Conservation (phyloP, 2,329 filamentous ascomycete genomes). For the Polychaeton citri region DNA sequence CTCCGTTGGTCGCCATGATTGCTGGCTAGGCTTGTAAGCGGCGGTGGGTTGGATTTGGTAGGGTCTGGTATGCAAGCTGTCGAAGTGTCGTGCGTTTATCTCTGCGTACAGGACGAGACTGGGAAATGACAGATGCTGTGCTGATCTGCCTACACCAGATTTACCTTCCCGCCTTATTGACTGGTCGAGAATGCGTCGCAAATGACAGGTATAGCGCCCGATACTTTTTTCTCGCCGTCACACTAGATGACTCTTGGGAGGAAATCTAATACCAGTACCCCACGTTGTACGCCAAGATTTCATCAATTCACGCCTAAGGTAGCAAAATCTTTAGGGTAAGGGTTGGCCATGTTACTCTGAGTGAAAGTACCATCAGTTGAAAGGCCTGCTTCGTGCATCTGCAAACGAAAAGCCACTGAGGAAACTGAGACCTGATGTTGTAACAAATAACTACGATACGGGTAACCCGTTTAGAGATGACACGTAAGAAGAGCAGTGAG, state of each 20-base stretch:
- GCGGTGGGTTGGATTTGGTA: neutral
- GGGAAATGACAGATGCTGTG: neutral
- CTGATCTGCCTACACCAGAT: neutral
- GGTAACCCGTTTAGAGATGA: too few relatives aligned
- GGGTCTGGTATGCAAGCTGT: neutral
- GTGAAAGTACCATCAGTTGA: too few relatives aligned
- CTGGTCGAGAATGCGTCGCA: neutral
- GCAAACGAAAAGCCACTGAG: too few relatives aligned
- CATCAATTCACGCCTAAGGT: neutral
- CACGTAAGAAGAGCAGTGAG: too few relatives aligned
- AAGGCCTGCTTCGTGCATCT: too few relatives aligned
- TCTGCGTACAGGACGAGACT: neutral
- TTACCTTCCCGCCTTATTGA: neutral
- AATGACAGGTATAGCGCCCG: neutral
- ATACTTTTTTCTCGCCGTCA: neutral
- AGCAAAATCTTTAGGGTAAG: neutral
- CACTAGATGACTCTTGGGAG: neutral
- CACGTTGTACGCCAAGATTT: neutral
- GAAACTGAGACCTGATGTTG: too few relatives aligned
- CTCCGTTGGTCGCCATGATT: conserved; percentile 44
- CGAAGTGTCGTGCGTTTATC: neutral
- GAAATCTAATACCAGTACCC: neutral
- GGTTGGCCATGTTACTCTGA: too few relatives aligned
- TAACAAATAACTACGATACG: too few relatives aligned
- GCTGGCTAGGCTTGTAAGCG: conserved; percentile 10